Evolutionary conservation across 768 basidiomycete species (phyloP).

Genomic region (Lactarius trivialis): DNA sequence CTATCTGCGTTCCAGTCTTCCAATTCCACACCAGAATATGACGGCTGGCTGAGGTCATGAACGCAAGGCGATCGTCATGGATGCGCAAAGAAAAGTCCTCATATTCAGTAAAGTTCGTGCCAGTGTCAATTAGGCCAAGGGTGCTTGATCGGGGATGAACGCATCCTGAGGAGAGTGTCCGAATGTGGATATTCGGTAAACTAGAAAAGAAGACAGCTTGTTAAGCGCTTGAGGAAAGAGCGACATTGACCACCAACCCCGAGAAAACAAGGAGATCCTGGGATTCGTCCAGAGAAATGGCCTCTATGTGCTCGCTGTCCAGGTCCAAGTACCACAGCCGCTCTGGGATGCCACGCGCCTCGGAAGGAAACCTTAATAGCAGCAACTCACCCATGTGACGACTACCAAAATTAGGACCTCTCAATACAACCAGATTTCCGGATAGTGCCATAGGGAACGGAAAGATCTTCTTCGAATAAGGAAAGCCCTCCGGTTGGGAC

Average conservation of each 20-base stretch:
- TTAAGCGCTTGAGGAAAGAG: background rate
- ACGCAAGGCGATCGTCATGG: background rate
- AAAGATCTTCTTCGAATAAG: background rate
- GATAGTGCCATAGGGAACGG: background rate
- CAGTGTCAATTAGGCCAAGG: background rate
- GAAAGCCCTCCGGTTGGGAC: background rate
- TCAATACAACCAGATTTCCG: conserved; percentile 5
- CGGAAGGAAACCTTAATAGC: background rate
- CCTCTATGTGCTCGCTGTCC: background rate
- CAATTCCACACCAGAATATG: background rate
- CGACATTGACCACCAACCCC: background rate
- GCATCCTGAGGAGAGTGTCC: conserved; percentile 2
- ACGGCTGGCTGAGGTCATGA: background rate
- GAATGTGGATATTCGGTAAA: background rate
- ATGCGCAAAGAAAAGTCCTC: background rate
- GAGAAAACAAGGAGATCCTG: conserved; percentile 8
- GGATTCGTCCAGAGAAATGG: background rate
- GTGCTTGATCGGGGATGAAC: conserved; percentile 1
- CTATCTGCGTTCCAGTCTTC: conserved; percentile 3
- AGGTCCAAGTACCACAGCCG: background rate
- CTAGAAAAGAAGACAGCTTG: background rate
- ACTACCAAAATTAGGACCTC: background rate
- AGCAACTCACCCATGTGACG: background rate
- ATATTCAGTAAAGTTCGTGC: background rate
- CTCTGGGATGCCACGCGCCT: conserved; percentile 4